Base-by-base conservation (phyloP, 192 early-diverging fungal species). In the Linderina pennispora region DNA sequence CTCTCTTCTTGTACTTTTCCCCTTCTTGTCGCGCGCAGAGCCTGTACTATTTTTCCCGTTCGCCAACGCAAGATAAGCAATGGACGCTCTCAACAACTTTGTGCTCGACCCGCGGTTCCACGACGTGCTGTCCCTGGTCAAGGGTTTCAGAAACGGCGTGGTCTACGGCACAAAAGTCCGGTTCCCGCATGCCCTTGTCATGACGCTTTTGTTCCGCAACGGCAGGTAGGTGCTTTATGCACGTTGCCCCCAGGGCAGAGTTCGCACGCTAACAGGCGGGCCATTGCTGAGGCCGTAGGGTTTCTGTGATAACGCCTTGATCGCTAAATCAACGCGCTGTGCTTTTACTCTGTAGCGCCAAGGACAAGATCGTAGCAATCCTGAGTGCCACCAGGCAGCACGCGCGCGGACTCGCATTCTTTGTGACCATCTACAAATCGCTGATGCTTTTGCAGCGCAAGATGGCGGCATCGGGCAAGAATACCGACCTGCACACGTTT, bases 141-240 rank as follows among this genome's bases (percentile, higher is more conserved):
- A 96, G 63, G 91, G 91, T 16, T 85, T 90, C 46, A 79, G 95
- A 45, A 98, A 93, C 63, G 95, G 95, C 47, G 79, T 90, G 35
- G 95, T 98, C 8, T 98, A 98, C 50, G 95, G 92, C 23, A 88
- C 92, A 36, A 93, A 96, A 68, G 84, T 98, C 45, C 76, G 94
- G 34, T 95, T 96, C 50, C 93, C 93, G n/a, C 93, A 97, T 63
- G 93, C 93, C 14, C 63, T 97, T 0, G 91, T 97, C 44, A 97
- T 97, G 94, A 92, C 94, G 7, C 69, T 98, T 43, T 67, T 98
- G 48, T 98, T 98, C 74, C 80, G 90, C 20, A 62, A 68, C n/a
- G 87, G 87, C 43, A 87, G 80, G 88, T 90, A 76, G n/a, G n/a
- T n/a, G n/a, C n/a, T n/a, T n/a, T n/a, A n/a, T n/a, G n/a, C n/a